Evolutionary conservation across 805 yeast species (phyloP).

Genomic region (Sugiyamaella valdiviana): DNA sequence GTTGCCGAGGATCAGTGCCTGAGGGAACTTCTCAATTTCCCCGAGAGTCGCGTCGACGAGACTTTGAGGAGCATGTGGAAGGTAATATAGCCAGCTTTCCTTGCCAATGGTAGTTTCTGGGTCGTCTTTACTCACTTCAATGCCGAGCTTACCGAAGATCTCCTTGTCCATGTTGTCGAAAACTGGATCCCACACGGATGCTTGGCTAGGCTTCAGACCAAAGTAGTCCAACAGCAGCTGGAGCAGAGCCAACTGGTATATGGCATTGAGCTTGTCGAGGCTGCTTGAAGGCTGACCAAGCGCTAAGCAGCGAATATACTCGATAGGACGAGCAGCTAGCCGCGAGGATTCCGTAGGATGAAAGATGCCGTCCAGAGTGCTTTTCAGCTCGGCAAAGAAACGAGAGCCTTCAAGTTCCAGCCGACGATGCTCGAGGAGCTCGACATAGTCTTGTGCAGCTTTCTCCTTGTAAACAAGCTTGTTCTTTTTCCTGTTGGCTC

Average conservation of each 20-base stretch:
- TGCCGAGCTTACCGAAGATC: constrained; percentile 28
- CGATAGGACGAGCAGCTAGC: constrained; percentile 4
- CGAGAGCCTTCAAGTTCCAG: constrained; percentile 10
- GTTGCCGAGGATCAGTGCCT: constrained; percentile 41
- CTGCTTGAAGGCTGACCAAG: constrained; percentile 56
- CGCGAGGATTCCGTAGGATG: not conserved
- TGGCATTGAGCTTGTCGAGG: constrained; percentile 44
- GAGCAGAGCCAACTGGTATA: constrained; percentile 60
- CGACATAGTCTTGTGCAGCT: constrained; percentile 16
- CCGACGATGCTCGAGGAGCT: constrained; percentile 7
- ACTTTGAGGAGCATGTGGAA: constrained; percentile 69
- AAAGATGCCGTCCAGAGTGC: constrained; percentile 1
- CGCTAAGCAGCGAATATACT: constrained; percentile 57
- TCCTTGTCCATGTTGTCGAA: constrained; percentile 43
- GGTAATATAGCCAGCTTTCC: constrained; percentile 42
- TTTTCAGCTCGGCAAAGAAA: constrained; percentile 8
- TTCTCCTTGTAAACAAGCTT: constrained; percentile 16
- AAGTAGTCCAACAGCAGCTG: constrained; percentile 35
- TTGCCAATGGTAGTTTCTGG: constrained; percentile 8
- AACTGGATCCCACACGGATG: constrained; percentile 62
- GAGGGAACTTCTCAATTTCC: not conserved
- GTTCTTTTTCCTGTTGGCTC: constrained; percentile 5
- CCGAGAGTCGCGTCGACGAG: constrained; percentile 22
- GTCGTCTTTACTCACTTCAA: constrained; percentile 26
- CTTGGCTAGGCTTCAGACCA: constrained; percentile 17